A percentile compares a stretch with the other conserved stretches of the same genome.
Conservation (phyloP, 352 stramenopile genomes). For the Phytophthora macrochlamydospora region DNA sequence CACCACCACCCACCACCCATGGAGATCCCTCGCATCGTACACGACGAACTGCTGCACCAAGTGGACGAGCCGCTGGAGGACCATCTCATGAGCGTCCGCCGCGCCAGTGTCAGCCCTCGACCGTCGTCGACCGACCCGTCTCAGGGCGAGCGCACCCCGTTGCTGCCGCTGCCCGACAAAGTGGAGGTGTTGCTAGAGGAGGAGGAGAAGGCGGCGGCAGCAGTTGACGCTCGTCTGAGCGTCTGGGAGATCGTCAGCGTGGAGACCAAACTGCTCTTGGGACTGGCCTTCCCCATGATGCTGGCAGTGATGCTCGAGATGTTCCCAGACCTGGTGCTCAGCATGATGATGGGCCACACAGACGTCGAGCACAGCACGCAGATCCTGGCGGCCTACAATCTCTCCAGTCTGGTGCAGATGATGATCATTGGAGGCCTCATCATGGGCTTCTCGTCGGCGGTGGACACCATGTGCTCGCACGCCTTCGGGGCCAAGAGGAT, state of each 20-base stretch:
- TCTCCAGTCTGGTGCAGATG: conserved; percentile 58
- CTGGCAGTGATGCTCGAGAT: conserved; percentile 53
- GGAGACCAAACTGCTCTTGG: conserved; percentile 35
- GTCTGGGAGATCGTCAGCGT: conserved; percentile 44
- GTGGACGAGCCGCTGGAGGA: conserved; percentile 50
- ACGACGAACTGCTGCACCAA: conserved; percentile 59
- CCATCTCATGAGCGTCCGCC: conserved; percentile 25
- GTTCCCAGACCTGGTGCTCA: conserved; percentile 48
- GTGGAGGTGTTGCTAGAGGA: conserved; percentile 42
- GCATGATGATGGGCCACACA: conserved; percentile 70
- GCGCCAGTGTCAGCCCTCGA: conserved; percentile 22
- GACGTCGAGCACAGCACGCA: conserved; percentile 51
- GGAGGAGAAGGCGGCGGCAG: conserved; percentile 39
- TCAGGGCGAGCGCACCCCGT: conserved; percentile 26
- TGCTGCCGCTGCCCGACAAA: conserved; percentile 32
- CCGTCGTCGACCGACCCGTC: conserved; percentile 3
- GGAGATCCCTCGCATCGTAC: conserved; percentile 49
- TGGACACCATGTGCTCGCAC: conserved; percentile 73
- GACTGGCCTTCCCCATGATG: conserved; percentile 52
- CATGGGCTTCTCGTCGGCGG: conserved; percentile 56
- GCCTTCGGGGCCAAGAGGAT: conserved; percentile 64
- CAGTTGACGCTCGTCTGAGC: conserved; percentile 25
- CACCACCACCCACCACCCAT: conserved; percentile 21
- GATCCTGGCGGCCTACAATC: conserved; percentile 62
- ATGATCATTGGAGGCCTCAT: conserved; percentile 54